Base-by-base conservation (phyloP, 2,329 filamentous ascomycete species). In the Teratosphaeria epicoccoides region DNA sequence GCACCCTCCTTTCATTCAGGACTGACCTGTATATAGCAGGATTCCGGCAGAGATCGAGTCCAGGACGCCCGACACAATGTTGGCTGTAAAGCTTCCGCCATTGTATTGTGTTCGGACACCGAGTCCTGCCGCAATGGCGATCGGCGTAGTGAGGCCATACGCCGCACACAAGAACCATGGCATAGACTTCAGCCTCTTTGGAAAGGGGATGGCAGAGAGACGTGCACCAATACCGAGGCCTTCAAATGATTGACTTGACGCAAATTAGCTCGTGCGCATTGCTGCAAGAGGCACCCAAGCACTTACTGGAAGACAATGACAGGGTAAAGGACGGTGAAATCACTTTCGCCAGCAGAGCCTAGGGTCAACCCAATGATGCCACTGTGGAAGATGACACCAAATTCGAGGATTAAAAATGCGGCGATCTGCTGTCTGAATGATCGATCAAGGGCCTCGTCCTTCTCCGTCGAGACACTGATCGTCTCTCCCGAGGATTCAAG, bases 181-280 rank as follows among this genome's bases (percentile, higher is more conserved):
- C 49, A 89, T 83, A 79, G 81, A 85, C 29, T 71, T 68, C 64
- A 86, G 85, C 26, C 75, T 74, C 37, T 75, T 71, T 0, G 90
- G 88, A 85, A 88, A 96, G 0, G 80, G 77, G 0, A 88, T 81
- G 1, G 81, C 80, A 0, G 88, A 88, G 1, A 96, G 78, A 53
- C 91, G 84, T 2, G 89, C 83, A 22, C 90, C 90, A 5, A 96
- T 77, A 77, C 88, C 90, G 11, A 96, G 82, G 11, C 90, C 90
- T 70, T 96, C 90, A 55, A 96, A 95, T 33, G 87, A 88, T 67
- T 96, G 90, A 68, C 96, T 90, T 75, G 96, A 95, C 14, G 14
- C n/a, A 17, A 40, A 9, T 40, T 17, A 40, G 33, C 33, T 17
- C n/a, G n/a, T 40, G 33, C 10, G 6, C n/a, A 7, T 17, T 17